A percentile compares a stretch with the other conserved stretches of the same genome.
Conservation (phyloP, 345 rosid species). For the Hypericum perforatum region DNA sequence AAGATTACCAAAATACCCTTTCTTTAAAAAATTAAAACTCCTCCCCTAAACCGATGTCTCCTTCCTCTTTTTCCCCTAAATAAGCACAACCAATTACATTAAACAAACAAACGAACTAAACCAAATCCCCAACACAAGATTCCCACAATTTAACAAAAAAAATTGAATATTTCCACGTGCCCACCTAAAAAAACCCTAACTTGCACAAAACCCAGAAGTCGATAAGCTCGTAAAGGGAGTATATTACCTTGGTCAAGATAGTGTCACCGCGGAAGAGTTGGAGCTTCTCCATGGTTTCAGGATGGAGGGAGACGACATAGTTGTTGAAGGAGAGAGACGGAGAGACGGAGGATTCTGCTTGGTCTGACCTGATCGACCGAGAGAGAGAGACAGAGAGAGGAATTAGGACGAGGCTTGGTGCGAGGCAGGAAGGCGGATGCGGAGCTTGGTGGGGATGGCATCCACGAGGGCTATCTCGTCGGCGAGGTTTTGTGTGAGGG, state of each 20-base stretch:
- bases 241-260: slow-evolving; percentile 10
- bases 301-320: slow-evolving; percentile 11
- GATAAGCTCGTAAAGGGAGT: not conserved
- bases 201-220: not conserved
- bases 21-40: no score
- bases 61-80: slow-evolving; percentile 17
- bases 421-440: no score
- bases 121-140: no score
- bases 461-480: no score
- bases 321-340: not conserved
- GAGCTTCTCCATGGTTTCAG: slow-evolving; percentile 16
- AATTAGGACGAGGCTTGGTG: no score
- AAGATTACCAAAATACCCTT: no score
- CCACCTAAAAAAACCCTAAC: not conserved
- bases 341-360: slow-evolving; percentile 12
- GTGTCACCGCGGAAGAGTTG: slow-evolving; percentile 15
- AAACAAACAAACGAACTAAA: no score
- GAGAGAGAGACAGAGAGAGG: not conserved
- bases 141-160: not conserved
- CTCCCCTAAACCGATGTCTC: no score
- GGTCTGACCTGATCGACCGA: slow-evolving; percentile 14
- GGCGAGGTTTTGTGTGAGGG: no score
- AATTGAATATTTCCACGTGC: not conserved
- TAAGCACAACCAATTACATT: no score
- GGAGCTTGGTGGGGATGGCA: no score